Percentiles rank a stretch among this genome's conserved stretches.
These are phyloP conservation scores for Aspergillus eucalypticola DNA, from an alignment of 2,329 filamentous ascomycete genomes.

Conservation along the genomic window DNA sequence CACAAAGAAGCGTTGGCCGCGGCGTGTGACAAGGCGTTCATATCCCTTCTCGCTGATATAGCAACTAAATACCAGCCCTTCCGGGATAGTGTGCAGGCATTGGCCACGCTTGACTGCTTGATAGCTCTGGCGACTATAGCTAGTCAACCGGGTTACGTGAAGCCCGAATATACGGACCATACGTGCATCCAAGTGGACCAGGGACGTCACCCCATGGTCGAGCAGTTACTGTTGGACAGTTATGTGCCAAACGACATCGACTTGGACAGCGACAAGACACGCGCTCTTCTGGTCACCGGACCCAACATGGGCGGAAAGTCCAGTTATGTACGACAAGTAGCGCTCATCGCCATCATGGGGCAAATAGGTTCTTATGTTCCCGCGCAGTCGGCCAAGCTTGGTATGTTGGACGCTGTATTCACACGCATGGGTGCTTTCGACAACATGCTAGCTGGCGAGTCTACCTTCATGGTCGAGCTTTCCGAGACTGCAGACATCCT, in stretches of 20 bases:
- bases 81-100: constrained; percentile 80
- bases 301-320: constrained; percentile 99
- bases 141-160: constrained; percentile 80
- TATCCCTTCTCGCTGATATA: constrained; percentile 69
- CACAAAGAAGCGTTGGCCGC: constrained; percentile 91
- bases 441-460: constrained; percentile 92
- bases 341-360: constrained; percentile 88
- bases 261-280: constrained; percentile 64
- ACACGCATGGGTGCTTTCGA: constrained; percentile 96
- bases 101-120: constrained; percentile 87
- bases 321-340: constrained; percentile 91
- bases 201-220: constrained; percentile 93
- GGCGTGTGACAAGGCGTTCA: constrained; percentile 84
- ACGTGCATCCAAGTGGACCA: constrained; percentile 69
- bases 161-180: constrained; percentile 67
- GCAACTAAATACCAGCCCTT: constrained; percentile 84
- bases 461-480: constrained; percentile 97
- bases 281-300: constrained; percentile 86
- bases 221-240: constrained; percentile 77
- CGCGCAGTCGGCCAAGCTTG: constrained; percentile 70
- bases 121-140: constrained; percentile 83
- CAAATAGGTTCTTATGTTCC: constrained; percentile 95
- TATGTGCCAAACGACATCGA: constrained; percentile 90
- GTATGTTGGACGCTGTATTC: constrained; percentile 86
- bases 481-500: constrained; percentile 90